Conservation (phyloP, 768 basidiomycete genomes). For the Suillus discolor region DNA sequence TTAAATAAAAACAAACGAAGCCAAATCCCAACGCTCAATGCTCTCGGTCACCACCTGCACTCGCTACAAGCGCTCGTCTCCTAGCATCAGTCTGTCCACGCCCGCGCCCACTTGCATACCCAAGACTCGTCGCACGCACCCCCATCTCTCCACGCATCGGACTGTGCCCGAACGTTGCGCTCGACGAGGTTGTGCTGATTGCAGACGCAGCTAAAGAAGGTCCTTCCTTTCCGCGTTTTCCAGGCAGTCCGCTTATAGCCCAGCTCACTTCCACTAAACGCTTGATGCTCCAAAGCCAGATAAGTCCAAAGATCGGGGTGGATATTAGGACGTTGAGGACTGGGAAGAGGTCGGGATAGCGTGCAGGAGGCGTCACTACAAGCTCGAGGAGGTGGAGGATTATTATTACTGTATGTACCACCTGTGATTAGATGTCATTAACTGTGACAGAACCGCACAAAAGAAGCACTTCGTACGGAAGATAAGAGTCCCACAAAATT, state of each 20-base stretch:
- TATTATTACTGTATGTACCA: conserved; percentile 55
- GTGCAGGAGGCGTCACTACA: conserved; percentile 61
- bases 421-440: conserved; percentile 32
- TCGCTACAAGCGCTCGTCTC: conserved; percentile 26
- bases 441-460: neutral
- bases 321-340: conserved; percentile 85
- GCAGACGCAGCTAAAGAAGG: neutral
- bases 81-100: conserved; percentile 22
- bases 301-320: conserved; percentile 75
- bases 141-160: conserved; percentile 21
- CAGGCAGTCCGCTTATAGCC: conserved; percentile 65
- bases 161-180: neutral
- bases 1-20: neutral
- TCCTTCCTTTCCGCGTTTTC: conserved; percentile 18
- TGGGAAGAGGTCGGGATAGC: conserved; percentile 83
- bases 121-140: conserved; percentile 29
- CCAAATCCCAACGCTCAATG: conserved; percentile 10
- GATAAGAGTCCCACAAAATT: conserved; percentile 59
- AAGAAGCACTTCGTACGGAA: conserved; percentile 37
- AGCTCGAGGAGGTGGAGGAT: conserved; percentile 67
- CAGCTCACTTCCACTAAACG: conserved; percentile 79
- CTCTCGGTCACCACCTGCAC: conserved; percentile 21
- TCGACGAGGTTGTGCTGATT: neutral
- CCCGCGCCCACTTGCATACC: conserved; percentile 22
- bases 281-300: conserved; percentile 91